Base-by-base conservation (phyloP, 1,284 basidiomycete species). In the Porogramme epimiltina region DNA sequence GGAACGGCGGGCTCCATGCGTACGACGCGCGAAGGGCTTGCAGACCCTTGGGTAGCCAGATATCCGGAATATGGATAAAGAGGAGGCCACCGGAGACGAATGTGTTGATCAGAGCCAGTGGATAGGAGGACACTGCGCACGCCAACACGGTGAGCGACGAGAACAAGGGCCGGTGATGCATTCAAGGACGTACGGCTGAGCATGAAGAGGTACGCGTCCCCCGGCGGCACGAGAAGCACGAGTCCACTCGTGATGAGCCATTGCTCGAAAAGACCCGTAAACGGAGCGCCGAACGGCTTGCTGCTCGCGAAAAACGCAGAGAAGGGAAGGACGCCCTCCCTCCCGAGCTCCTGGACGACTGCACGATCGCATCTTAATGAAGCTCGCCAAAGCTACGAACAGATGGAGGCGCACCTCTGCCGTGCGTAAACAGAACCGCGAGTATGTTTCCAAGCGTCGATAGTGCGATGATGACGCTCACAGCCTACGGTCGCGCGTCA, bases 301-400 rank as follows among this genome's bases (percentile, higher is more conserved):
- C 79, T 86, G 66, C 80, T 84, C 0, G 84, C 81, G 52, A 86
- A 84, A 60, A 85, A 76, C 1, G 73, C 72, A 0, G 85, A 78
- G 57, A 70, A 83, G 0, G 86, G 86, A 4, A 88, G 67, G 25
- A 87, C 72, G 0, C 83, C 85, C 62, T 86, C 85, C 16, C 84
- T 73, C 0, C 84, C 87, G 3, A 88, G 73, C 65, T 87, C 87
- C 65, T 89, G 87, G 4, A 87, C 77, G 9, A 88, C 85, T 86
- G 47, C 0, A 10, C 26, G 16, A 39, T 31, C 16, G 18, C 18
- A 10, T 28, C 56, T 45, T 23, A 1, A 38, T 13, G 5, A 18
- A 5, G 10, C 13, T 13, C 38, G n/a, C 25, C 25, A 24, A 19
- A 19, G 45, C 38, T n/a, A 40, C 31, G 33, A 18, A 20, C 37